Evolutionary conservation across 2,329 filamentous ascomycete genomes (phyloP), one percentile per base, ranked within the genome.

Genomic region (Cladosporium sp.): DNA sequence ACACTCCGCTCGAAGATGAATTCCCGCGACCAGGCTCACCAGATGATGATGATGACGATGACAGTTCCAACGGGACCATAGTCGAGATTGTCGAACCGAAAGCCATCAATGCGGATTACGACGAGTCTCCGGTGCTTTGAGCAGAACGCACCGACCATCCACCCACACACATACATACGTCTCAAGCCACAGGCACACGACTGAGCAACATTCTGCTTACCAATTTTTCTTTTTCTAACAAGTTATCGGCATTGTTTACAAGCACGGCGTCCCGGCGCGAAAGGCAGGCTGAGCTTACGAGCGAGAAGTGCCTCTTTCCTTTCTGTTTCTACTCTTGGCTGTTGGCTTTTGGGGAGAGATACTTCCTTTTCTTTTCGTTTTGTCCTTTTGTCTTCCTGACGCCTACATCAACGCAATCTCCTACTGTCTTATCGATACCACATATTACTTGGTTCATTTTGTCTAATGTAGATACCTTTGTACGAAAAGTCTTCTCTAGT

Each of bases 81-180:
- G 24, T 52, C 30, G 63, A 65, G 21, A 51, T 65, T 8, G 63
- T 65, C 18, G 49, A 59, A 41, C 63, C 63, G 4, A 65, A 65
- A 21, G 63, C 54, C 5, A 65, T 65, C 28, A 51, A 65, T 26
- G 54, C 55, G 3, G 63, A 65, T 21, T 65, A 59, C 26, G 63
- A 59, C 18, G 54, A 65, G 41, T 34, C 55, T 10, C 63, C 63
- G 21, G 21, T 65, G 21, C 18, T 64, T 28, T 61, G 57, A 61
- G 30, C 30, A 21, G 8, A 24, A 12, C 5, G 3, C 8, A 21
- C 21, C 3, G 7, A 21, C n/a, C 14, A 8, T 15, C 5, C 15
- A 11, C 12, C 4, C 49, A 30, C 24, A 4, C 18, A 6, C 14
- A 18, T 26, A n/a, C 30, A 30, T 15, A 1, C 5, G 3, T n/a